Conservation (phyloP, 2,329 filamentous ascomycete species). For the Bertia moriformis region DNA sequence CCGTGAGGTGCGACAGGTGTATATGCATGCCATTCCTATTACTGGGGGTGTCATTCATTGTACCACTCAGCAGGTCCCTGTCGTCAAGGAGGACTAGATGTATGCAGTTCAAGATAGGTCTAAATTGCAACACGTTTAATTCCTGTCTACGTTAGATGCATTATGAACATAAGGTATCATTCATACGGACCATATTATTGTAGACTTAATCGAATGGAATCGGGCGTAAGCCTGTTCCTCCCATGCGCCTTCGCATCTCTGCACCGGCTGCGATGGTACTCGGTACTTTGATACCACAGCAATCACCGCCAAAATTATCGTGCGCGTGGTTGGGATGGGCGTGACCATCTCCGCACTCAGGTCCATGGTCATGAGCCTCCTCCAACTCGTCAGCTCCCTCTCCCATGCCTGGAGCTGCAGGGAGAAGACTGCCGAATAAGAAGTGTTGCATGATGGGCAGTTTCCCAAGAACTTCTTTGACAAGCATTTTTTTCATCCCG, state of each 20-base stretch:
- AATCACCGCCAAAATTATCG: conserved; percentile 74
- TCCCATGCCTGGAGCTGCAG: conserved; percentile 71
- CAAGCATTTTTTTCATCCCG: conserved; percentile 94
- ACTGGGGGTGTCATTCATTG: conserved; percentile 15
- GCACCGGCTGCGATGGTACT: conserved; percentile 83
- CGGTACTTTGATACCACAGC: conserved; percentile 93
- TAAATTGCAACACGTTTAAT: no score
- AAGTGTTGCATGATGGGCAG: conserved; percentile 98
- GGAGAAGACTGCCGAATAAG: conserved; percentile 73
- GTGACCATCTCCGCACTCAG: conserved; percentile 43
- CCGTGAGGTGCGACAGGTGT: conserved; percentile 11
- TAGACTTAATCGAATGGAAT: conserved; percentile 1
- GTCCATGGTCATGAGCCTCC: conserved; percentile 32
- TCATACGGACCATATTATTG: no score
- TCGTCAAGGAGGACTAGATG: no score
- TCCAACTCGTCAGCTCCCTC: conserved; percentile 36
- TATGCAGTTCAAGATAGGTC: no score
- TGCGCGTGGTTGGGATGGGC: not conserved
- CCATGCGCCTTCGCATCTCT: conserved; percentile 66
- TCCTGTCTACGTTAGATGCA: no score
- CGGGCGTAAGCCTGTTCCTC: conserved; percentile 8
- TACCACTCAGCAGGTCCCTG: conserved; percentile 15
- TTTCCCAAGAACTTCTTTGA: conserved; percentile 82
- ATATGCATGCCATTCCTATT: conserved; percentile 12
- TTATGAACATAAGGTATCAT: no score